Percentiles rank a stretch among this genome's conserved stretches.
Conservation (phyloP, 495 filamentous ascomycete genomes). For the Evernia prunastri region DNA sequence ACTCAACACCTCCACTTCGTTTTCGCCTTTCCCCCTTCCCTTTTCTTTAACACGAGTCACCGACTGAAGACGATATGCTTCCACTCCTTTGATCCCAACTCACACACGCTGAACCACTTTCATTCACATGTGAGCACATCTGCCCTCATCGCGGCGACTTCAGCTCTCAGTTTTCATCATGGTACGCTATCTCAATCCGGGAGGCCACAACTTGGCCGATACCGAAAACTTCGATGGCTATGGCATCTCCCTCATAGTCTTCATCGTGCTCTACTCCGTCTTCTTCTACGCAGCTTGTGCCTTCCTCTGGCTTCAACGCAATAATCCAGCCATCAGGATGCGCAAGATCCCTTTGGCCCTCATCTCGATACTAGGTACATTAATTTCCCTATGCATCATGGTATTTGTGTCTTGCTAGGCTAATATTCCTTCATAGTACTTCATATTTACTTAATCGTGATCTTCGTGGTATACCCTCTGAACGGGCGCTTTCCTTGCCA, state of each 20-base stretch:
- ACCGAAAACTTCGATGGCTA: slow-evolving; percentile 24
- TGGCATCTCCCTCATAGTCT: slow-evolving; percentile 22
- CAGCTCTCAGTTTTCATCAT: slow-evolving; percentile 7
- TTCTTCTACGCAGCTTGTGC: slow-evolving; percentile 43
- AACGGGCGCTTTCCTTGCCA: slow-evolving; percentile 54
- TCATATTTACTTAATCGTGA: slow-evolving; percentile 56
- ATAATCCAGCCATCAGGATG: slow-evolving; percentile 54
- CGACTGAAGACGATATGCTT: neutral
- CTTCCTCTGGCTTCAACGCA: slow-evolving; percentile 50
- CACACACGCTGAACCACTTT: neutral
- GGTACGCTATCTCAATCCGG: slow-evolving; percentile 24
- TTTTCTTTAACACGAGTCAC: neutral
- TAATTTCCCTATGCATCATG: too few relatives aligned
- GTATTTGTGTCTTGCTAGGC: too few relatives aligned
- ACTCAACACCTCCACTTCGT: neutral
- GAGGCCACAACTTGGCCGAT: slow-evolving; percentile 21
- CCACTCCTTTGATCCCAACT: neutral
- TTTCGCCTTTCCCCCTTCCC: neutral
- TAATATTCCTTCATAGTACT: too few relatives aligned
- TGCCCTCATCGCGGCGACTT: neutral
- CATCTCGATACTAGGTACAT: slow-evolving; percentile 47
- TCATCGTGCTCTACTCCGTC: slow-evolving; percentile 22
- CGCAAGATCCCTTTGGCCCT: slow-evolving; percentile 55
- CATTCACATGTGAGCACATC: neutral
- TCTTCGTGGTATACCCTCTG: slow-evolving; percentile 54